These are phyloP conservation scores for Gynochthodes officinalis DNA, from an alignment of 257 asterid species.

Conservation along the genomic window DNA sequence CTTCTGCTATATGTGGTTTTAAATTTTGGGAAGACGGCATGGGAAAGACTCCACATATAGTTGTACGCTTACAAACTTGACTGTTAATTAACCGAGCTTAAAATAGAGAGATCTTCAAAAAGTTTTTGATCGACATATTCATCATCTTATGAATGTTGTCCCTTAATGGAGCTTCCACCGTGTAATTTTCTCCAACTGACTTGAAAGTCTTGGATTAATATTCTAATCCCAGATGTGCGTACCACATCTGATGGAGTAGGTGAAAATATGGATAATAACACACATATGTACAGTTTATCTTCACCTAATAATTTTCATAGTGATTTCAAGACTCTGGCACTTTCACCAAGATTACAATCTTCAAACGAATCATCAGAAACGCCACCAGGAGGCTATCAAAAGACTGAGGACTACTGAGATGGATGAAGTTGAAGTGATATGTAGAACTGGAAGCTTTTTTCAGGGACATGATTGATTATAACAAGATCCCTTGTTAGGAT, in stretches of 20 bases:
- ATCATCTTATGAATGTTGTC: conserved; percentile 10
- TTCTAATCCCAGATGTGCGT: conserved; percentile 11
- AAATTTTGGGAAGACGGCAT: no score
- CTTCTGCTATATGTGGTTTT: no score
- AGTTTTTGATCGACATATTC: conserved; percentile 17
- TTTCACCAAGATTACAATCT: background rate
- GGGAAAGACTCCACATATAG: conserved; percentile 29
- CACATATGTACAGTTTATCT: background rate
- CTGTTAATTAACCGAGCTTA: background rate
- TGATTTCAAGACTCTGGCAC: background rate
- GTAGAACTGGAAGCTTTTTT: no score
- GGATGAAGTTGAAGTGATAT: no score
- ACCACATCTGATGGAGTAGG: conserved; percentile 24
- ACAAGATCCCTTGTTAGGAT: background rate
- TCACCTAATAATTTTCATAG: conserved; percentile 2
- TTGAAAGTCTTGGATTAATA: conserved; percentile 14
- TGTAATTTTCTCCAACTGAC: conserved; percentile 17
- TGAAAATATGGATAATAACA: background rate
- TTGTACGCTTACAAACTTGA: conserved; percentile 28
- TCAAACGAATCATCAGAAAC: background rate
- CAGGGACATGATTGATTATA: background rate
- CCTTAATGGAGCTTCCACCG: conserved; percentile 29
- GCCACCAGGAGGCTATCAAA: background rate
- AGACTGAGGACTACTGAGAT: no score
- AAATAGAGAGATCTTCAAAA: conserved; percentile 24